Conservation (phyloP, 2,329 filamentous ascomycete genomes). For the Alternaria viburni region DNA sequence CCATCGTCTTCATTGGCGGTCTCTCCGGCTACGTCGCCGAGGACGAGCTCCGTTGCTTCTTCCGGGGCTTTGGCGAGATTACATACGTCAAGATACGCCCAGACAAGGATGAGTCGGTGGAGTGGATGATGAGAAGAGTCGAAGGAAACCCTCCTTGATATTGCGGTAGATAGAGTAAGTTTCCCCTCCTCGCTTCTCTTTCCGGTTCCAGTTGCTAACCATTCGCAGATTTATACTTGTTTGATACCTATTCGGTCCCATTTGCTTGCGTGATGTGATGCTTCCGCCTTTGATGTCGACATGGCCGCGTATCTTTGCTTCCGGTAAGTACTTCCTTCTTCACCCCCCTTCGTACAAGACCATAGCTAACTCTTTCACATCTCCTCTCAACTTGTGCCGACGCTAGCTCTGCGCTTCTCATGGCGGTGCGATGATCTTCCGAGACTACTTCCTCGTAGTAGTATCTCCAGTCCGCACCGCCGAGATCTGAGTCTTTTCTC, state of each 20-base stretch:
- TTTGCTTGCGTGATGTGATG: neutral
- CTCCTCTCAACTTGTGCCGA: neutral
- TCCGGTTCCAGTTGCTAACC: neutral
- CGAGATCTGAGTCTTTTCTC: neutral
- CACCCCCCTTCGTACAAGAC: neutral
- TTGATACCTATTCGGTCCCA: neutral
- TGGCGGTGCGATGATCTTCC: neutral
- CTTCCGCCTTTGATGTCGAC: neutral
- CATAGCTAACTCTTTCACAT: neutral
- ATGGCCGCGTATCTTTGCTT: neutral
- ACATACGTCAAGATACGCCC: conserved; percentile 99
- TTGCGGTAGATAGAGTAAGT: neutral
- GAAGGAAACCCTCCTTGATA: neutral
- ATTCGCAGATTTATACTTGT: neutral
- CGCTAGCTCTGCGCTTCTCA: neutral
- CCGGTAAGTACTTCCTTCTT: neutral
- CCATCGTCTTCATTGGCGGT: conserved; percentile 96
- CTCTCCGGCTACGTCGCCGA: conserved; percentile 98
- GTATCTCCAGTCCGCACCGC: neutral
- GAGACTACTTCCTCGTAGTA: neutral
- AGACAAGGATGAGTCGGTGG: conserved; percentile 82
- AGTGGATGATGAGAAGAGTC: neutral
- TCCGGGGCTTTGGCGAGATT: conserved; percentile 99
- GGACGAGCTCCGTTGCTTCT: conserved; percentile 98
- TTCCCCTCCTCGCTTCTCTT: neutral